Evolutionary conservation across 2,329 filamentous ascomycete genomes (phyloP).

Genomic region (Nigrospora osmanthi): DNA sequence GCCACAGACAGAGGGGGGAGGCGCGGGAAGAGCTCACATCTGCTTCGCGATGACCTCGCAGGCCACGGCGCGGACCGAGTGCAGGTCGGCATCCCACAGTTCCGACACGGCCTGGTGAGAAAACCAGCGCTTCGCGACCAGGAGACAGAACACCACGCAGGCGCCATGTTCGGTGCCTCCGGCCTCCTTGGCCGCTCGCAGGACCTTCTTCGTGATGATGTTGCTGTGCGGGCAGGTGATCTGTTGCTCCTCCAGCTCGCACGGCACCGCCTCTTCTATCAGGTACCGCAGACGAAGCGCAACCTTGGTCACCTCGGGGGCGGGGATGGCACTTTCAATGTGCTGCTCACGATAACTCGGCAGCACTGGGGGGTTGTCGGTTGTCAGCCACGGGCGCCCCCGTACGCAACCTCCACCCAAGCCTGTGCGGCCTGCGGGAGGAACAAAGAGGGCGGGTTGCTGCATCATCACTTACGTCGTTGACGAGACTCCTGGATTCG

Average conservation of each 20-base stretch:
- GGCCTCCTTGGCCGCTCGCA: conserved; percentile 74
- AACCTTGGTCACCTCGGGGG: conserved; percentile 78
- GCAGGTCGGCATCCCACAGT: conserved; percentile 87
- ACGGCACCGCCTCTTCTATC: conserved; percentile 82
- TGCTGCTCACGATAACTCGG: conserved; percentile 52
- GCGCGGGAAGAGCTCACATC: conserved; percentile 31
- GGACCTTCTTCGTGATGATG: conserved; percentile 73
- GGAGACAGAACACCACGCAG: conserved; percentile 78
- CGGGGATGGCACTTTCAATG: conserved; percentile 60
- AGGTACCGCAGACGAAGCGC: conserved; percentile 86
- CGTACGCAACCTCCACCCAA: not conserved
- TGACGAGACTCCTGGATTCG: conserved; percentile 35
- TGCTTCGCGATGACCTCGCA: conserved; percentile 90
- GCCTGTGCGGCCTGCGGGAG: too few species aligned
- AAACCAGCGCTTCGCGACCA: conserved; percentile 69
- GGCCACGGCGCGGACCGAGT: conserved; percentile 68
- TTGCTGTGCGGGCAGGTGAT: conserved; percentile 77
- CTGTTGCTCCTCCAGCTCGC: conserved; percentile 70
- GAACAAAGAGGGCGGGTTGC: too few species aligned
- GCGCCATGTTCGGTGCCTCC: conserved; percentile 66
- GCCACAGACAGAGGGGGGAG: not conserved
- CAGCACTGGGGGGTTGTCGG: conserved; percentile 45
- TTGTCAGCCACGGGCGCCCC: not conserved
- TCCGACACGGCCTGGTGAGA: conserved; percentile 69
- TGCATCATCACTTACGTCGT: conserved; percentile 26